These are phyloP conservation scores for Cordyceps farinosa DNA, from an alignment of 2,329 filamentous ascomycete species.

Conservation along the genomic window DNA sequence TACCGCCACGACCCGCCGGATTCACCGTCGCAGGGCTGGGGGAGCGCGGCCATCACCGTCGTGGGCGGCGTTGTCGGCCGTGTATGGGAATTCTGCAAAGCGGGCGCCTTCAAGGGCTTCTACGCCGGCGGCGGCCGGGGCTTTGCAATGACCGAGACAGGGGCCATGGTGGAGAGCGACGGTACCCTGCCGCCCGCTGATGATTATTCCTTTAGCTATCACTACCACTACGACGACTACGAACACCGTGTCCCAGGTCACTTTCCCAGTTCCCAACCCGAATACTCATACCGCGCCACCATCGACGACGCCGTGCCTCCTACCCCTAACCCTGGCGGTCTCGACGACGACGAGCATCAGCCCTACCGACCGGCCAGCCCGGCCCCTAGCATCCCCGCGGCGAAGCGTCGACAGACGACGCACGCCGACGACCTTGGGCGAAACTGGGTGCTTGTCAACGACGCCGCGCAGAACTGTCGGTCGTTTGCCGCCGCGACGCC, in stretches of 20 bases:
- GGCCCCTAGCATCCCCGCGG: slow-evolving; percentile 44
- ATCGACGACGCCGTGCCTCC: slow-evolving; percentile 1
- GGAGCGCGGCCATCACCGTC: slow-evolving; percentile 55
- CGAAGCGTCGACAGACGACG: slow-evolving; percentile 54
- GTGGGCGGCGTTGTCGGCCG: slow-evolving; percentile 58
- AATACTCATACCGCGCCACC: slow-evolving; percentile 11
- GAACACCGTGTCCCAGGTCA: slow-evolving; percentile 27
- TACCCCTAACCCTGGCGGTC: slow-evolving; percentile 27
- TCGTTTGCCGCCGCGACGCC: slow-evolving; percentile 22
- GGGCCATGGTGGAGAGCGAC: slow-evolving; percentile 25
- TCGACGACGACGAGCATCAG: slow-evolving; percentile 27
- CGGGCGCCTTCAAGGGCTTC: slow-evolving; percentile 74
- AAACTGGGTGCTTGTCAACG: slow-evolving; percentile 69
- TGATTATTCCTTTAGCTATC: slow-evolving; percentile 19
- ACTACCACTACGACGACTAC: slow-evolving; percentile 24
- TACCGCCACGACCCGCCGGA: slow-evolving; percentile 31
- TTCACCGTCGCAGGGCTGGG: slow-evolving; percentile 46
- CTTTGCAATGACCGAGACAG: slow-evolving; percentile 50
- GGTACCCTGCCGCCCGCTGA: slow-evolving; percentile 16
- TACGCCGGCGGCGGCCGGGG: slow-evolving; percentile 77
- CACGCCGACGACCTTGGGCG: slow-evolving; percentile 55
- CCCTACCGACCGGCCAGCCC: slow-evolving; percentile 24
- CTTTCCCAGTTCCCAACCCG: slow-evolving; percentile 33
- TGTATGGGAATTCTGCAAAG: slow-evolving; percentile 80
- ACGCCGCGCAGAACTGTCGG: slow-evolving; percentile 26